Percentiles rank a stretch among this genome's conserved stretches.
These are phyloP conservation scores for Macrophomina pseudophaseolina DNA, from an alignment of 2,329 filamentous ascomycete species.

Conservation along the genomic window DNA sequence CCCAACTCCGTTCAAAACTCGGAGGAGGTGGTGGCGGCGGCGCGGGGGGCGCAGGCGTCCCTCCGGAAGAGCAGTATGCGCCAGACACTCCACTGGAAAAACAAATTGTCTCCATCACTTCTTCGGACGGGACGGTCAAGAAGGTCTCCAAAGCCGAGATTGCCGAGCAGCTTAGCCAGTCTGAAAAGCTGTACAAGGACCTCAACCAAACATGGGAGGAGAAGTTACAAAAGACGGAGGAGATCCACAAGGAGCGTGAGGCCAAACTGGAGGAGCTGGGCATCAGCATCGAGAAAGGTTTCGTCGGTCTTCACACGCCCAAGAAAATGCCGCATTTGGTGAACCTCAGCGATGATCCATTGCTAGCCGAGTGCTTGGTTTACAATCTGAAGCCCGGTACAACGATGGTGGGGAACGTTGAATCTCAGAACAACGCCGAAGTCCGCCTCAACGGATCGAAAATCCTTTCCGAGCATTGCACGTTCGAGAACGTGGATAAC, in stretches of 20 bases:
- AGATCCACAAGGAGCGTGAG: constrained; percentile 97
- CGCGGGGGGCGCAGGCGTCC: constrained; percentile 49
- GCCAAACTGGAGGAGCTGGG: constrained; percentile 93
- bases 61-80: constrained; percentile 83
- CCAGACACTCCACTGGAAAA: constrained; percentile 91
- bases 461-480: constrained; percentile 90
- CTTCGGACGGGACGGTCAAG: constrained; percentile 82
- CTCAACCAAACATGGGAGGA: constrained; percentile 99
- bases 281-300: constrained; percentile 98
- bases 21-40: constrained; percentile 51
- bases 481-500: constrained; percentile 91
- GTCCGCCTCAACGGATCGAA: constrained; percentile 93
- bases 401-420: constrained; percentile 93
- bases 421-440: constrained; percentile 81
- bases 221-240: constrained; percentile 91
- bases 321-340: constrained; percentile 99
- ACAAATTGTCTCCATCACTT: constrained; percentile 94
- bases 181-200: constrained; percentile 93
- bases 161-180: constrained; percentile 92
- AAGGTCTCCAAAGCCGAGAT: constrained; percentile 99
- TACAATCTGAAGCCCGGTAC: constrained; percentile 97
- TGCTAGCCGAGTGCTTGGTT: constrained; percentile 93
- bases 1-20: constrained; percentile 84
- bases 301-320: constrained; percentile 90
- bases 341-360: constrained; percentile 80